These are phyloP conservation scores for Bondarzewia mesenterica DNA, from an alignment of 1,284 basidiomycete species.

Conservation along the genomic window DNA sequence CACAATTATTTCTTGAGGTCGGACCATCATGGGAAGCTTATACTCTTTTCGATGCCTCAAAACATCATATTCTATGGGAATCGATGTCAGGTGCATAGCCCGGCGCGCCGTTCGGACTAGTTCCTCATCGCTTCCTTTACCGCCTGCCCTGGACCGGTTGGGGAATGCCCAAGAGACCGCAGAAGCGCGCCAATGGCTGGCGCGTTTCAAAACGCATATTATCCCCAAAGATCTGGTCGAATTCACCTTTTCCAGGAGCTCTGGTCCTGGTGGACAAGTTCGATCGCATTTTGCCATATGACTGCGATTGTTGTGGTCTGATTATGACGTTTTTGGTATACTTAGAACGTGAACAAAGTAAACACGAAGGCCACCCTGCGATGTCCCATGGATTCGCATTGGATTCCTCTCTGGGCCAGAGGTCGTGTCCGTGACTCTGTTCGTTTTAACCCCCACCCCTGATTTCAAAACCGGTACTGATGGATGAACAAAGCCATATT, in stretches of 20 bases:
- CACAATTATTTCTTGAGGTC: neutral
- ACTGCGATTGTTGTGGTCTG: neutral
- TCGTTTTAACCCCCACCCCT: constrained; percentile 14
- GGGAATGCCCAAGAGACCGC: constrained; percentile 31
- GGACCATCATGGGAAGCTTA: neutral
- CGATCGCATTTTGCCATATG: constrained; percentile 9
- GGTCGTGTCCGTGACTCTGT: constrained; percentile 45
- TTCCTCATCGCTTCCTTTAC: constrained; percentile 19
- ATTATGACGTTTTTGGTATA: neutral
- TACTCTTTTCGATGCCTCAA: neutral
- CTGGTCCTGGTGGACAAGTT: constrained; percentile 76
- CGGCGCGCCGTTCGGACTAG: constrained; percentile 1
- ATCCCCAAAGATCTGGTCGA: constrained; percentile 48
- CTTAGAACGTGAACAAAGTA: constrained; percentile 77
- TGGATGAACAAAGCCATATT: constrained; percentile 41
- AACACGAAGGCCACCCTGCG: constrained; percentile 68
- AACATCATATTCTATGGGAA: neutral
- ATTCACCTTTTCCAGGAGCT: constrained; percentile 62
- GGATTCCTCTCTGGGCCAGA: constrained; percentile 66
- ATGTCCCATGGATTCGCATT: constrained; percentile 43
- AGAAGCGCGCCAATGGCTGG: constrained; percentile 44
- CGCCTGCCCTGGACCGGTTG: constrained; percentile 27
- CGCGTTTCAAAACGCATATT: constrained; percentile 30
- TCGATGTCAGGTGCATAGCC: neutral
- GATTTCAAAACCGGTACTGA: neutral